Conservation (phyloP, 2,329 filamentous ascomycete species). For the Tolypocladium cylindrosporum region DNA sequence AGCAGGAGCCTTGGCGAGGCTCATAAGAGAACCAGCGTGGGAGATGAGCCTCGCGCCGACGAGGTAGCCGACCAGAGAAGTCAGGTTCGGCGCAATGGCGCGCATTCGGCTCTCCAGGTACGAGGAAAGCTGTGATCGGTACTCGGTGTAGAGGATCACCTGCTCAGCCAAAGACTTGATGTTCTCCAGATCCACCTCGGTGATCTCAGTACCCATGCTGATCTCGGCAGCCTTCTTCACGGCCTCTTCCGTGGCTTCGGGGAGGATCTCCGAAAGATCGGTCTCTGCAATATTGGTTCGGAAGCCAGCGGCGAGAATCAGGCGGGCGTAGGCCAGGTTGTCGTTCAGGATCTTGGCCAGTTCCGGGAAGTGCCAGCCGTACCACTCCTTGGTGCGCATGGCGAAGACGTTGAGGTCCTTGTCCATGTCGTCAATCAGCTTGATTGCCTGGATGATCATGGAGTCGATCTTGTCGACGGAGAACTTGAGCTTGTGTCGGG, state of each 20-base stretch:
- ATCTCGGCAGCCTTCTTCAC: conserved; percentile 93
- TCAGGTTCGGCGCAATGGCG: conserved; percentile 92
- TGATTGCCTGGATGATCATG: conserved; percentile 98
- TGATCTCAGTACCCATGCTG: conserved; percentile 98
- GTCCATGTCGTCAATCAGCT: conserved; percentile 88
- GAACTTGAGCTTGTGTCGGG: conserved; percentile 97
- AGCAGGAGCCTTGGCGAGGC: conserved; percentile 87
- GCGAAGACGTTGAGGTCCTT: conserved; percentile 98
- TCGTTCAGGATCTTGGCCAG: conserved; percentile 95
- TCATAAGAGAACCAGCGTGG: conserved; percentile 88
- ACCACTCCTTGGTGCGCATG: conserved; percentile 99
- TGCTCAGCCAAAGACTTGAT: conserved; percentile 87
- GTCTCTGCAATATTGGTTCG: conserved; percentile 66
- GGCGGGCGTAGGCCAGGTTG: conserved; percentile 85
- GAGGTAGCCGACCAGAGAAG: conserved; percentile 82
- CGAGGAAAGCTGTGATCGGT: conserved; percentile 75
- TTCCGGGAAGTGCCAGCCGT: conserved; percentile 99
- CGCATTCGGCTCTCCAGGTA: conserved; percentile 93
- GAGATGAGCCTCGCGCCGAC: conserved; percentile 92
- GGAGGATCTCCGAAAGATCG: conserved; percentile 82
- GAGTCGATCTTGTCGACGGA: conserved; percentile 97
- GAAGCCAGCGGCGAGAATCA: conserved; percentile 84
- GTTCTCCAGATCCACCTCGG: conserved; percentile 82
- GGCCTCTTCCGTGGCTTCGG: conserved; percentile 85
- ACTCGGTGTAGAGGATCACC: conserved; percentile 85